Conservation (phyloP, 2,329 filamentous ascomycete species). For the Mollisia scopiformis region DNA sequence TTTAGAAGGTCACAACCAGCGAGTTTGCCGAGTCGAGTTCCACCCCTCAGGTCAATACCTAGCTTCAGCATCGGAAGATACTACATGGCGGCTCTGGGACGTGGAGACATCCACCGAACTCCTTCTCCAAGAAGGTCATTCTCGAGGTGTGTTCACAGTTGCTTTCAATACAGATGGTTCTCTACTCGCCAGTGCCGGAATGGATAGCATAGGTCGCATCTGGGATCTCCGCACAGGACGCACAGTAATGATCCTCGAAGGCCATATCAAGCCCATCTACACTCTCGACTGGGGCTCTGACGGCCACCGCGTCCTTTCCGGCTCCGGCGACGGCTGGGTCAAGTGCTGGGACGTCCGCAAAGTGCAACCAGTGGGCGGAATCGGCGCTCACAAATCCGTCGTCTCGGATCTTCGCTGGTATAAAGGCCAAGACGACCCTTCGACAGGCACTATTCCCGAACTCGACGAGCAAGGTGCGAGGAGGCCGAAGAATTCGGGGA, state of each 20-base stretch:
- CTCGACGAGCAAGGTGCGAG: conserved; percentile 67
- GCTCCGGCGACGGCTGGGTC: conserved; percentile 91
- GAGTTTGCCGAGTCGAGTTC: conserved; percentile 91
- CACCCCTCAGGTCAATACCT: conserved; percentile 90
- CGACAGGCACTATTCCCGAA: conserved; percentile 62
- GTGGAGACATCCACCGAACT: conserved; percentile 83
- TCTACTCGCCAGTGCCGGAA: conserved; percentile 84
- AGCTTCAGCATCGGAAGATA: conserved; percentile 93
- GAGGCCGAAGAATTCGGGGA: conserved; percentile 82
- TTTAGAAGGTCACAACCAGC: conserved; percentile 79
- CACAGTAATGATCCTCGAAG: conserved; percentile 93
- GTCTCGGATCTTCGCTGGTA: conserved; percentile 95
- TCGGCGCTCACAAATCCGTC: conserved; percentile 88
- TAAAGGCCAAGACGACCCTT: conserved; percentile 79
- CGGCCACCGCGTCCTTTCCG: conserved; percentile 89
- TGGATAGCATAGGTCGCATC: conserved; percentile 92
- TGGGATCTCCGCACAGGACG: conserved; percentile 94
- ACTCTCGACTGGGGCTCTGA: conserved; percentile 91
- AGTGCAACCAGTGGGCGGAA: conserved; percentile 78
- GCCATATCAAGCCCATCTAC: conserved; percentile 87
- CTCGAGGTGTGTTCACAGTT: conserved; percentile 87
- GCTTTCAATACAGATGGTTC: conserved; percentile 92
- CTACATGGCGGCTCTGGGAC: conserved; percentile 96
- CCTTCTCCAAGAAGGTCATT: conserved; percentile 91
- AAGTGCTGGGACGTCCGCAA: conserved; percentile 98